These are phyloP conservation scores for Chalciporus pseudorubinellus DNA, from an alignment of 768 basidiomycete species.

Conservation along the genomic window DNA sequence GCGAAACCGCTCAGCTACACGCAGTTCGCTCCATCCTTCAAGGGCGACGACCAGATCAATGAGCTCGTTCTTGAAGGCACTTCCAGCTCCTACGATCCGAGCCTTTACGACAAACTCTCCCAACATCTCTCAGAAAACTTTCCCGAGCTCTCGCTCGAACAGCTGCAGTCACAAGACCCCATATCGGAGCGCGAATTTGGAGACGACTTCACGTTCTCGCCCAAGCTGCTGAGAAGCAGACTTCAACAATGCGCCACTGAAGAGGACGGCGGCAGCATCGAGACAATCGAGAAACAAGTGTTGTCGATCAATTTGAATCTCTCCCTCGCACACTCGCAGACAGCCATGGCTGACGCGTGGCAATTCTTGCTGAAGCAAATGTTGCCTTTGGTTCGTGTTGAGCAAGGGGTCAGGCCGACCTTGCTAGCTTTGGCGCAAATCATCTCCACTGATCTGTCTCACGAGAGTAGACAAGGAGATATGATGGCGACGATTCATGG, in stretches of 20 bases:
- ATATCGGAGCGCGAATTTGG: constrained; percentile 73
- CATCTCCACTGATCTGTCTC: constrained; percentile 63
- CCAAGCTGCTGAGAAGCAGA: constrained; percentile 55
- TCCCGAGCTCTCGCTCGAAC: constrained; percentile 59
- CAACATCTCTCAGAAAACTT: constrained; percentile 50
- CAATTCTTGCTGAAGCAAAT: constrained; percentile 64
- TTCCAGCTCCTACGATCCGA: constrained; percentile 68
- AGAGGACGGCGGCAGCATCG: constrained; percentile 39
- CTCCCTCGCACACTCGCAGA: constrained; percentile 79
- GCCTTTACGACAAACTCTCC: constrained; percentile 61
- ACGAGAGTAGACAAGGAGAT: constrained; percentile 71
- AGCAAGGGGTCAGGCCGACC: constrained; percentile 51
- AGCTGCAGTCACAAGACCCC: constrained; percentile 62
- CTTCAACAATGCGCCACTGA: constrained; percentile 41
- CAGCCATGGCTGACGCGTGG: constrained; percentile 75
- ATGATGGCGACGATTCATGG: constrained; percentile 84
- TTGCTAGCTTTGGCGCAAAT: constrained; percentile 58
- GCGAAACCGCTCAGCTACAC: constrained; percentile 60
- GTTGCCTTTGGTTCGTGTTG: constrained; percentile 61
- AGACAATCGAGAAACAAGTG: constrained; percentile 55
- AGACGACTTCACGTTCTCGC: constrained; percentile 73
- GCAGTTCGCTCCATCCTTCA: constrained; percentile 55
- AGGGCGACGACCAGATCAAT: constrained; percentile 57
- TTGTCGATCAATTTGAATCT: constrained; percentile 84
- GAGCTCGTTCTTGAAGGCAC: constrained; percentile 70